These are phyloP conservation scores for Scheffersomyces lignosus DNA, from an alignment of 805 yeast species.

Conservation along the genomic window DNA sequence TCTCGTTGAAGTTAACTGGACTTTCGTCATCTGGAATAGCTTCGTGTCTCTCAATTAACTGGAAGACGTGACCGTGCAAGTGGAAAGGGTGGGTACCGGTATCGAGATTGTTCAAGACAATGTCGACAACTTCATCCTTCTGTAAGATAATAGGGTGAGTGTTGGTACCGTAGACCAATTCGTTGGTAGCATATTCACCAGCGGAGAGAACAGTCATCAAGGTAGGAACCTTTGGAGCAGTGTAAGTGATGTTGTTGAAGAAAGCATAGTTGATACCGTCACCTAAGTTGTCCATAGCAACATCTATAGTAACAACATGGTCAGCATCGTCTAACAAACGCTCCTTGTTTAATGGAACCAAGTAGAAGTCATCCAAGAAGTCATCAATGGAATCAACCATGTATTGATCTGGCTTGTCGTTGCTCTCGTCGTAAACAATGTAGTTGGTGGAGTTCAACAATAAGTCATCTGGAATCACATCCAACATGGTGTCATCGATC, in stretches of 20 bases:
- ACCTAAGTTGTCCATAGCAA: slow-evolving; percentile 78
- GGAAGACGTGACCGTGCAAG: slow-evolving; percentile 92
- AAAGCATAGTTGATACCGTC: slow-evolving; percentile 95
- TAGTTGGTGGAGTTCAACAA: slow-evolving; percentile 72
- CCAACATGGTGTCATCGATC: slow-evolving; percentile 83
- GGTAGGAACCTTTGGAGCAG: slow-evolving; percentile 82
- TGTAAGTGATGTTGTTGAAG: slow-evolving; percentile 83
- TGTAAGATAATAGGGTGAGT: slow-evolving; percentile 73
- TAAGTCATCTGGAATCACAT: slow-evolving; percentile 64
- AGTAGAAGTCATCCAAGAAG: slow-evolving; percentile 38
- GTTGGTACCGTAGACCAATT: slow-evolving; percentile 71
- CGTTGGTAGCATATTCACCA: slow-evolving; percentile 56
- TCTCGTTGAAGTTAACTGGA: slow-evolving; percentile 58
- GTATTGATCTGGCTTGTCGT: slow-evolving; percentile 45
- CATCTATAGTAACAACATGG: slow-evolving; percentile 64
- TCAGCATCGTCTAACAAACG: slow-evolving; percentile 68
- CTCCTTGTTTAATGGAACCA: slow-evolving; percentile 27
- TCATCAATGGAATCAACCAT: slow-evolving; percentile 46
- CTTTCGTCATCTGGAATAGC: slow-evolving; percentile 53
- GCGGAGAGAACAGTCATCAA: slow-evolving; percentile 76
- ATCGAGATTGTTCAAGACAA: slow-evolving; percentile 82
- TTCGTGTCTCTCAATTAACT: slow-evolving; percentile 70
- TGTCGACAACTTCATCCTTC: slow-evolving; percentile 68
- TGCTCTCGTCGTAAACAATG: slow-evolving; percentile 52
- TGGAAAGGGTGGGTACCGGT: slow-evolving; percentile 98